phyloP scores from a whole-genome alignment of 75 land plant species.

The Pinus albicaulis region DNA sequence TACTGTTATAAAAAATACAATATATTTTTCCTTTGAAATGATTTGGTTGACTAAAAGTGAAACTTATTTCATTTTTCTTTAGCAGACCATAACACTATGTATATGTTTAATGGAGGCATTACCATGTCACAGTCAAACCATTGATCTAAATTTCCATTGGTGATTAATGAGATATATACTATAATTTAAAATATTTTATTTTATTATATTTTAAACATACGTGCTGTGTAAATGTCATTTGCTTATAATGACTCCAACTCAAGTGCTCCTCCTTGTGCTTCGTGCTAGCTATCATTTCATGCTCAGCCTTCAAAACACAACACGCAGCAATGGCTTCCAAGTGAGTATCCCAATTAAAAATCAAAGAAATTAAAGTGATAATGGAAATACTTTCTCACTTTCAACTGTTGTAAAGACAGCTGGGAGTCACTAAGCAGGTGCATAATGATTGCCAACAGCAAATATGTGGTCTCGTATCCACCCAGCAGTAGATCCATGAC shows the following conservation, averaged over 20 bases:
- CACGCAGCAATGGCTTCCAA: neutral
- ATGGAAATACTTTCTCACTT: constrained; percentile 19
- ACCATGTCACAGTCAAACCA: too few relatives aligned
- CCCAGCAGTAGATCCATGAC: constrained; percentile 55
- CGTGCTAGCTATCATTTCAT: constrained; percentile 31
- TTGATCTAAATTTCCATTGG: too few relatives aligned
- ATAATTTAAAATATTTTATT: neutral
- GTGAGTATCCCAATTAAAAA: neutral
- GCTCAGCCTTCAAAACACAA: constrained; percentile 43
- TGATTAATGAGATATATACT: too few relatives aligned
- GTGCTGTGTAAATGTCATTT: constrained; percentile 52
- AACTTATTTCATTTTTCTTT: neutral
- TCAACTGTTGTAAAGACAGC: constrained; percentile 26
- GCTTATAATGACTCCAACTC: constrained; percentile 52
- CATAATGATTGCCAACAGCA: constrained; percentile 34
- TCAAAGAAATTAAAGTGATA: neutral
- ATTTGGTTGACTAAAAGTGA: neutral
- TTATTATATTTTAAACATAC: constrained; percentile 13
- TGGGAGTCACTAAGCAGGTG: constrained; percentile 45
- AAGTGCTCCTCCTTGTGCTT: constrained; percentile 28
- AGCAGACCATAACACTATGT: neutral
- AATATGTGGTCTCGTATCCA: constrained; percentile 63
- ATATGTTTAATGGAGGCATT: neutral
- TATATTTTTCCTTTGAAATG: too few relatives aligned
- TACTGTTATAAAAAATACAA: too few relatives aligned